Base-by-base conservation (phyloP, 768 basidiomycete genomes). In the Boletus pseudopeckii region DNA sequence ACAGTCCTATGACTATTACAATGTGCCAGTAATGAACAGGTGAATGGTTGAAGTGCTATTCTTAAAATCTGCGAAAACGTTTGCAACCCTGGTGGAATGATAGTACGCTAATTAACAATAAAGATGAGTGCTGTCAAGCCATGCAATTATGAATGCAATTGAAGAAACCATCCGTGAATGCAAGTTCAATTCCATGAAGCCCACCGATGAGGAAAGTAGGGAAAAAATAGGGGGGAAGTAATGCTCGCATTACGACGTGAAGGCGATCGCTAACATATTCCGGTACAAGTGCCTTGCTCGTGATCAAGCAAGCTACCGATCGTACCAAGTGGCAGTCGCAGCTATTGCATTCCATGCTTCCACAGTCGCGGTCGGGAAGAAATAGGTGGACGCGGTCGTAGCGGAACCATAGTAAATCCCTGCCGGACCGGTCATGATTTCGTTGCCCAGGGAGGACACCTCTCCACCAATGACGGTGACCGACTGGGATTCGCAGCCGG, bases 321-420 rank as follows among this genome's bases (percentile, higher is more conserved):
- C 14, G 33, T 42, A 13, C 9, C 15, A 11, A 18, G 74, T 71
- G 32, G 72, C 75, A 1, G 79, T 77, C 20, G 63, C 67, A 18
- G 82, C 73, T 57, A 79, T 84, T 4, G 71, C 65, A 30, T 75
- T 61, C 84, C 84, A 86, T 1, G 83, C 82, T 6, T 74, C 74
- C 43, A 79, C 74, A 3, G 83, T 86, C 1, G 78, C 78, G 0
- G 74, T 65, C 10, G 84, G 82, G 60, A 77, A 82, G 17, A 79
- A 69, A 59, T 78, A 81, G 11, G 80, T 83, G 20, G 79, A 82
- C 37, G 70, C 72, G 10, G 77, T 78, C 14, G 76, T 73, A 1
- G 74, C 72, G 0, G 76, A 74, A 3, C 83, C 83, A 47, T 81
- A 80, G 50, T 76, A 80, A 30, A 90, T 80, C 13, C 75, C 83